phyloP scores from a whole-genome alignment of 805 yeast genomes.

The Yarrowia alimentaria region DNA sequence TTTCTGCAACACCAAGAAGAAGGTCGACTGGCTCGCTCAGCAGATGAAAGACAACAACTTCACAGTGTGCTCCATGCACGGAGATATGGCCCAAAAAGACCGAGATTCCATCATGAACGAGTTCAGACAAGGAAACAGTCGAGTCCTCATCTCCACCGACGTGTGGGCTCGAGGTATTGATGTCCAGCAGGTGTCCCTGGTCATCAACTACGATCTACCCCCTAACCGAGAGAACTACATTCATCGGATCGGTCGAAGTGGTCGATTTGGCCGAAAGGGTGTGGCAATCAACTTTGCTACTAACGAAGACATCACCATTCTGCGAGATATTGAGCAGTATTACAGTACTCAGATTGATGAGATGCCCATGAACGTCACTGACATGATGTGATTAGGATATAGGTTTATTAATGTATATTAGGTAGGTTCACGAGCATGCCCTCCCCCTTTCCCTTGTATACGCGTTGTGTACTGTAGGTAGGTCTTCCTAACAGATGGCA shows the following conservation, averaged over 20 bases:
- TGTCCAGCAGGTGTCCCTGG: conserved; percentile 95
- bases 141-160: conserved; percentile 90
- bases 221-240: conserved; percentile 88
- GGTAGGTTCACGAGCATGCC: too few relatives aligned
- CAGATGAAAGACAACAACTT: conserved; percentile 75
- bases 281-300: conserved; percentile 94
- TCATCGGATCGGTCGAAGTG: conserved; percentile 97
- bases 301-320: conserved; percentile 64
- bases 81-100: conserved; percentile 91
- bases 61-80: conserved; percentile 93
- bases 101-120: conserved; percentile 95
- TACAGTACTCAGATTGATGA: conserved; percentile 88
- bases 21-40: conserved; percentile 85
- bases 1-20: conserved; percentile 92
- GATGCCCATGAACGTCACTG: conserved; percentile 66
- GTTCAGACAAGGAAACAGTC: conserved; percentile 89
- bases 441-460: too few relatives aligned
- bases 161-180: conserved; percentile 98
- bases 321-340: conserved; percentile 85
- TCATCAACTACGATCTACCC: conserved; percentile 91
- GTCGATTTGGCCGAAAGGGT: conserved; percentile 98
- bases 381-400: conserved; percentile 39
- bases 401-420: too few relatives aligned
- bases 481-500: too few relatives aligned
- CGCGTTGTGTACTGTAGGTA: too few relatives aligned